These are phyloP conservation scores for Colletotrichum lupini DNA, from an alignment of 2,329 filamentous ascomycete genomes.

Conservation along the genomic window DNA sequence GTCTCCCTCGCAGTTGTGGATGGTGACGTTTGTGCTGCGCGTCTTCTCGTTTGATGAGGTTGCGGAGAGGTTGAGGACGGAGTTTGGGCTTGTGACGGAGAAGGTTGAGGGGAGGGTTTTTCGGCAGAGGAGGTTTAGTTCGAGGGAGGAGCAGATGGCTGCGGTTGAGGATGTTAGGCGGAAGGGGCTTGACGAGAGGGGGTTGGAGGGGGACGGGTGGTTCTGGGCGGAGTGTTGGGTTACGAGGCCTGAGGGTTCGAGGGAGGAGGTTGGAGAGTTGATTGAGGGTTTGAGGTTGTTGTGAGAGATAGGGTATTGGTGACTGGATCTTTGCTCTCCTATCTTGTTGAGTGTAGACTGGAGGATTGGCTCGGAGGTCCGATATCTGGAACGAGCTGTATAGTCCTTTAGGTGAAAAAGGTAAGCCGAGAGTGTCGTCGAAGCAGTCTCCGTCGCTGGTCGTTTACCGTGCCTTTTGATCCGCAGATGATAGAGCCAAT, in stretches of 20 bases:
- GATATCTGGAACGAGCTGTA: too few relatives aligned
- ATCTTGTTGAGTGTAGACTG: too few relatives aligned
- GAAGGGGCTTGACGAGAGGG: not conserved
- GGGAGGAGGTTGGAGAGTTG: not conserved
- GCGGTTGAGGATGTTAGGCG: slow-evolving; percentile 5
- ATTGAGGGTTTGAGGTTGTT: not conserved
- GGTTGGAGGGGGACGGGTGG: slow-evolving; percentile 13
- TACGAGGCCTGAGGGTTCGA: not conserved
- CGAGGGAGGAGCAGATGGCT: slow-evolving; percentile 9
- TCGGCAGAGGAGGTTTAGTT: slow-evolving; percentile 11
- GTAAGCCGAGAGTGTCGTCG: too few relatives aligned
- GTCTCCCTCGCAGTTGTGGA: not conserved
- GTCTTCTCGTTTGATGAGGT: slow-evolving; percentile 22
- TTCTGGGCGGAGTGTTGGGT: slow-evolving; percentile 26
- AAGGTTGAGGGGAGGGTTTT: slow-evolving; percentile 3
- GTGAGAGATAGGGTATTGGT: not conserved
- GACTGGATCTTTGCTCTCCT: too few relatives aligned
- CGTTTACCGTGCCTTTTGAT: too few relatives aligned
- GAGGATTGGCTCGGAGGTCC: too few relatives aligned
- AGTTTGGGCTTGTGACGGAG: slow-evolving; percentile 8
- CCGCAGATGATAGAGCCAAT: too few relatives aligned
- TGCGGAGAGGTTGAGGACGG: not conserved
- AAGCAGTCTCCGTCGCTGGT: too few relatives aligned
- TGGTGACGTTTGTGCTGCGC: slow-evolving; percentile 18
- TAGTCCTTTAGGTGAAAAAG: too few relatives aligned